Evolutionary conservation across 2,329 filamentous ascomycete species (phyloP).

Genomic region (Exophiala calicioides): DNA sequence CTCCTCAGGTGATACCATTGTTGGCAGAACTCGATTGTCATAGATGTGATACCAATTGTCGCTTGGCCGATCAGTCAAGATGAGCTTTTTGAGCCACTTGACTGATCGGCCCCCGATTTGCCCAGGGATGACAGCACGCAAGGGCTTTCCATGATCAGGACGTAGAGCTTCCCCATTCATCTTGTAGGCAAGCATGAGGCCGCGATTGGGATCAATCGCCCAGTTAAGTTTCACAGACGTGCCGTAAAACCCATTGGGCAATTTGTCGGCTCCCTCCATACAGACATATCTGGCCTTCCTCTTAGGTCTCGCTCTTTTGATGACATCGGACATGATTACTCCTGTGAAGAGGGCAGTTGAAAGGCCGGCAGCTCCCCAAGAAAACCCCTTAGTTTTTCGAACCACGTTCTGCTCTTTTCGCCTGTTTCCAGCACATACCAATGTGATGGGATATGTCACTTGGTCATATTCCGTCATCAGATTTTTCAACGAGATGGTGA

Average conservation of each 20-base stretch:
- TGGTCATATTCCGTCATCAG: constrained; percentile 75
- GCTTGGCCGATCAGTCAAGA: constrained; percentile 75
- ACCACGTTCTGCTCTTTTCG: constrained; percentile 92
- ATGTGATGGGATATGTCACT: constrained; percentile 79
- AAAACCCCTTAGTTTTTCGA: constrained; percentile 89
- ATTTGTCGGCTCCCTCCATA: constrained; percentile 85
- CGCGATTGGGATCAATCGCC: constrained; percentile 78
- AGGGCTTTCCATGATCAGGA: constrained; percentile 82
- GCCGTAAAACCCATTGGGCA: constrained; percentile 86
- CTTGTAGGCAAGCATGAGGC: constrained; percentile 82
- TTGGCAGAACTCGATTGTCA: constrained; percentile 87
- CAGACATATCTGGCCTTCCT: constrained; percentile 78
- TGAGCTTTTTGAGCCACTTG: constrained; percentile 85
- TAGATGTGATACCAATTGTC: constrained; percentile 96
- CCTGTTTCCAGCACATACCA: constrained; percentile 89
- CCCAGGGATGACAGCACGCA: constrained; percentile 81
- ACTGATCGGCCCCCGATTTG: constrained; percentile 91
- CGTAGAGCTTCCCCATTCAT: constrained; percentile 84
- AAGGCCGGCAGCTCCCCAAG: constrained; percentile 84
- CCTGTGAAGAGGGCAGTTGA: constrained; percentile 89
- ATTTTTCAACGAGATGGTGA: constrained; percentile 70
- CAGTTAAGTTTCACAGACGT: constrained; percentile 86
- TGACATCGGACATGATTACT: constrained; percentile 70
- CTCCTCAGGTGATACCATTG: constrained; percentile 79
- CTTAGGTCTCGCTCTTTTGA: constrained; percentile 67